Evolutionary conservation across 345 rosid genomes (phyloP).

Genomic region (Lumnitzera littorea): DNA sequence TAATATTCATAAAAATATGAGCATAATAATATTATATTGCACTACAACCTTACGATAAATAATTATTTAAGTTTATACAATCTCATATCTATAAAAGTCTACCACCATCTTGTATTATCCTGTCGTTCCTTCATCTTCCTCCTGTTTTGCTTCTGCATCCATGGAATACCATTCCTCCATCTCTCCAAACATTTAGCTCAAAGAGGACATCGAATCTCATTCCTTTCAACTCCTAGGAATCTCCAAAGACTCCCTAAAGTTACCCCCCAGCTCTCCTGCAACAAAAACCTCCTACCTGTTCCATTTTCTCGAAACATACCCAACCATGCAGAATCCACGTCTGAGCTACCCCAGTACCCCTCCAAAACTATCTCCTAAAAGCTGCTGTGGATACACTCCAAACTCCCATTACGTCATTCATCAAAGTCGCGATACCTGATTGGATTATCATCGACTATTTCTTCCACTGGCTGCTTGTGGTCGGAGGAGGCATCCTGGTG

Average conservation of each 20-base stretch:
- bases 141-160: not conserved
- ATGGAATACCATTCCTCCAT: slow-evolving; percentile 15
- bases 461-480: slow-evolving; percentile 24
- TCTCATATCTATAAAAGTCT: too few relatives aligned
- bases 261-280: slow-evolving; percentile 2
- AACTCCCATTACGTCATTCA: slow-evolving; percentile 10
- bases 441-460: slow-evolving; percentile 31
- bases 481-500: slow-evolving; percentile 8
- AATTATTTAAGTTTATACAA: too few relatives aligned
- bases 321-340: slow-evolving; percentile 19
- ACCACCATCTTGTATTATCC: too few relatives aligned
- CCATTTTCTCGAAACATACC: slow-evolving; percentile 17
- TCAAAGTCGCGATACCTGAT: slow-evolving; percentile 11
- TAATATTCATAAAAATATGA: too few relatives aligned
- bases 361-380: slow-evolving; percentile 20
- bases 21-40: too few relatives aligned
- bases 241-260: slow-evolving; percentile 13
- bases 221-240: slow-evolving; percentile 21
- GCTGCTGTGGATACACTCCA: slow-evolving; percentile 20
- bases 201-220: slow-evolving; percentile 18
- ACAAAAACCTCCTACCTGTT: slow-evolving; percentile 9
- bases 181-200: slow-evolving; percentile 17
- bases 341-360: slow-evolving; percentile 20
- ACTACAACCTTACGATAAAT: too few relatives aligned
- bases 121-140: too few relatives aligned